phyloP scores from a whole-genome alignment of 1,284 basidiomycete species.

The Papiliotrema fonsecae region DNA sequence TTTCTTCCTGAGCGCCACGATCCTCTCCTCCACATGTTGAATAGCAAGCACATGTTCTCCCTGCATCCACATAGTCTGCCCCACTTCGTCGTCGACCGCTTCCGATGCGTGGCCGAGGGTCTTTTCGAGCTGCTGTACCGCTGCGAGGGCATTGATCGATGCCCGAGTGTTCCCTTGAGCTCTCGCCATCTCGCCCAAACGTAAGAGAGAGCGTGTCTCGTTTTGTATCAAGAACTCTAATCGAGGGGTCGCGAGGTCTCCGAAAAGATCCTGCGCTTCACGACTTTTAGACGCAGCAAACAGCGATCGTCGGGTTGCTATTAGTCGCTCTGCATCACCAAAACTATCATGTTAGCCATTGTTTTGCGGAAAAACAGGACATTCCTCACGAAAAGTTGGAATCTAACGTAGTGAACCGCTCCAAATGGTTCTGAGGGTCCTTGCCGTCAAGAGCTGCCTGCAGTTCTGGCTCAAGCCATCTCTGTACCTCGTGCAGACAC shows the following conservation, averaged over 20 bases:
- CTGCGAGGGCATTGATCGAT: conserved; percentile 77
- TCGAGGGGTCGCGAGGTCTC: conserved; percentile 59
- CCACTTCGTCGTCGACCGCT: conserved; percentile 59
- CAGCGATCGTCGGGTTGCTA: conserved; percentile 78
- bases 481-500: conserved; percentile 65
- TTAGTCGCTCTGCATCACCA: conserved; percentile 65
- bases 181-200: conserved; percentile 70
- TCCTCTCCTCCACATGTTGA: conserved; percentile 54
- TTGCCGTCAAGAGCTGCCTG: conserved; percentile 20
- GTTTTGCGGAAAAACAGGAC: not conserved
- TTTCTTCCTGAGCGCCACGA: not conserved
- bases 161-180: conserved; percentile 67
- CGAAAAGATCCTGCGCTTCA: conserved; percentile 56
- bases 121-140: conserved; percentile 62
- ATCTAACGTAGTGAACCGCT: conserved; percentile 14
- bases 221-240: conserved; percentile 55
- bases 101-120: conserved; percentile 46
- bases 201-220: conserved; percentile 67
- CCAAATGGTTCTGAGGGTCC: not conserved
- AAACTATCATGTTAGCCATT: conserved; percentile 56
- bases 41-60: conserved; percentile 80
- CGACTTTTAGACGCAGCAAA: conserved; percentile 63
- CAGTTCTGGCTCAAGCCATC: conserved; percentile 24
- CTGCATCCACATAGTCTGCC: conserved; percentile 83
- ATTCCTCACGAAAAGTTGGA: conserved; percentile 16